These are phyloP conservation scores for Camellia lanceoleosa DNA, from an alignment of 148 eudicot species.

Conservation along the genomic window DNA sequence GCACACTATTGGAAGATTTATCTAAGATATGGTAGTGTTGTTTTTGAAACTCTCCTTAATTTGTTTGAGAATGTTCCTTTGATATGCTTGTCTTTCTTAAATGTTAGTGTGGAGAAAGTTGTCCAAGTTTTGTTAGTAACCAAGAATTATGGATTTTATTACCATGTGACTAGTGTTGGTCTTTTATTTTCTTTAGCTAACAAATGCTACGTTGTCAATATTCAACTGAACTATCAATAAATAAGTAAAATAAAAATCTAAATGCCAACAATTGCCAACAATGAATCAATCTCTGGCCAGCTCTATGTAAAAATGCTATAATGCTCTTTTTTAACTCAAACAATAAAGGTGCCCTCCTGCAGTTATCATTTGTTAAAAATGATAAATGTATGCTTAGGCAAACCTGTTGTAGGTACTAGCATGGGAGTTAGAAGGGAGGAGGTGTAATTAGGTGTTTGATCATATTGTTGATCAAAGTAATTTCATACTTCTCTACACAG, in stretches of 20 bases:
- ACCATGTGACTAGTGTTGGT: not conserved
- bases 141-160: not conserved
- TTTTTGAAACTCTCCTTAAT: constrained; percentile 6
- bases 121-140: not conserved
- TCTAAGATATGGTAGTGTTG: not conserved
- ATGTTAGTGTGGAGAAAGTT: not conserved
- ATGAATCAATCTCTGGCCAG: not conserved
- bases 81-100: not conserved
- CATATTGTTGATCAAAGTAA: not conserved
- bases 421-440: not conserved
- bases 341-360: not conserved
- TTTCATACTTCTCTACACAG: not conserved
- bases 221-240: too few relatives aligned
- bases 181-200: not conserved
- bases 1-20: not conserved
- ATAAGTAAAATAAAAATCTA: not conserved
- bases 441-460: constrained; percentile 5
- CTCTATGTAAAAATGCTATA: not conserved
- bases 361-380: not conserved
- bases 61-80: not conserved
- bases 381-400: too few relatives aligned
- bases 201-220: too few relatives aligned
- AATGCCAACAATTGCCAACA: not conserved
- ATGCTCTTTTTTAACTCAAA: not conserved
- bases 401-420: not conserved